Base-by-base conservation (phyloP, 164 flowering plant species). In the Vitis rotundifolia region DNA sequence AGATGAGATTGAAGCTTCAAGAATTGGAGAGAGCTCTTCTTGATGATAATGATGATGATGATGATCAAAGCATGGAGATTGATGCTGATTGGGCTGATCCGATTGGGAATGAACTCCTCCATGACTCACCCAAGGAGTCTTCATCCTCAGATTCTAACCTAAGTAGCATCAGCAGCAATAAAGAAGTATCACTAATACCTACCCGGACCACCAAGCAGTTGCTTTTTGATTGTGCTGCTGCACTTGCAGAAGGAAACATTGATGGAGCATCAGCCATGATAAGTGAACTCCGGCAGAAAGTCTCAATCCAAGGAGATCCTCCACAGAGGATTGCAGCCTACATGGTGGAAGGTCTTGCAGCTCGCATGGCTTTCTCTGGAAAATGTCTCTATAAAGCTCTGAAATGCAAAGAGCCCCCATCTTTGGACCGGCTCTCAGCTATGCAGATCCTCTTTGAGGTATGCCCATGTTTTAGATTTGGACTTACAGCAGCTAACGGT, bases 261-360 rank as follows among this genome's bases (percentile, higher is more conserved):
- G 82, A 75, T 31, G 89, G 81, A 71, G 98, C 97, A 14, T 75
- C 84, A 13, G n/a, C 73, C 0, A 81, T 87, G 66, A 85, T 95
- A 66, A 77, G 76, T 57, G 77, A 85, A 37, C 97, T 95, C 9
- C 82, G 97, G 6, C 85, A 86, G 70, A 79, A 79, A 78, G 99
- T 95, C 19, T 93, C 99, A 0, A 86, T 95, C 61, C 94, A 91
- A 72, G 99, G 99, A 57, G 97, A 95, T 55, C 99, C 99, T 8
- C 72, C 90, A 8, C 84, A 89, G 50, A 87, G 99, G 71, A 89
- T 90, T 63, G 96, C 98, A 59, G 98, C 99, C 4, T 95, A 95
- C 84, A 95, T 95, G 99, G 92, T 91, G 50, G 99, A 95, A 83
- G 99, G 97, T 49, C 92, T 95, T 57, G 97, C 90, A 4, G 99